Percentiles rank a stretch among this genome's conserved stretches.
Conservation (phyloP, 257 asterid species). For the Penstemon eatonii region DNA sequence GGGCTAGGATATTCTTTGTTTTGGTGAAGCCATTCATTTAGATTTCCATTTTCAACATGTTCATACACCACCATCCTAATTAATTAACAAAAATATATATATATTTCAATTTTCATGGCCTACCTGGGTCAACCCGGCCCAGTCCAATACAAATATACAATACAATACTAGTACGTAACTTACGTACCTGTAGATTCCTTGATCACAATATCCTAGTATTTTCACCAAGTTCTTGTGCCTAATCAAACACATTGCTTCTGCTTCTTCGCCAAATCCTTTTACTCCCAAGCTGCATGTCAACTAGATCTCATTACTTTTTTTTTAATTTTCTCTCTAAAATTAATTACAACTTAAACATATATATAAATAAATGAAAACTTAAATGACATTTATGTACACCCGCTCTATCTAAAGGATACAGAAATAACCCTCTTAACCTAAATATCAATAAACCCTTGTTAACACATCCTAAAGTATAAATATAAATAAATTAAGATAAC, state of each 20-base stretch:
- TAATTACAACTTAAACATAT: too few relatives aligned
- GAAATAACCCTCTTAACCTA: neutral
- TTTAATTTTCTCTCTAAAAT: too few relatives aligned
- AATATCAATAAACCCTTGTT: too few relatives aligned
- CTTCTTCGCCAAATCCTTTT: constrained; percentile 37
- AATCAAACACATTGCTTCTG: constrained; percentile 44
- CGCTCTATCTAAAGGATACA: neutral
- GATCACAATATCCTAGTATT: constrained; percentile 53
- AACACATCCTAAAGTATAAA: too few relatives aligned
- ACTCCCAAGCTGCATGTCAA: constrained; percentile 30
- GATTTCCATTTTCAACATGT: constrained; percentile 54
- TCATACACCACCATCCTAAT: constrained; percentile 52
- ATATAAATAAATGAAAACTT: too few relatives aligned
- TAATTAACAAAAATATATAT: neutral
- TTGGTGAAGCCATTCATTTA: constrained; percentile 54
- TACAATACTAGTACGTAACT: neutral
- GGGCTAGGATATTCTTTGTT: constrained; percentile 36
- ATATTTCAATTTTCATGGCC: neutral
- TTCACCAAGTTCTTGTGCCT: constrained; percentile 62
- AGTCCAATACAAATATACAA: neutral
- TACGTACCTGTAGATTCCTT: constrained; percentile 50
- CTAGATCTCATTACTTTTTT: neutral
- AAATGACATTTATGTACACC: neutral
- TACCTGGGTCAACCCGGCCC: too few relatives aligned
- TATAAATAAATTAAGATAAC: too few relatives aligned